Base-by-base conservation (phyloP, 306 rosid species). In the Arachis hypogaea region DNA sequence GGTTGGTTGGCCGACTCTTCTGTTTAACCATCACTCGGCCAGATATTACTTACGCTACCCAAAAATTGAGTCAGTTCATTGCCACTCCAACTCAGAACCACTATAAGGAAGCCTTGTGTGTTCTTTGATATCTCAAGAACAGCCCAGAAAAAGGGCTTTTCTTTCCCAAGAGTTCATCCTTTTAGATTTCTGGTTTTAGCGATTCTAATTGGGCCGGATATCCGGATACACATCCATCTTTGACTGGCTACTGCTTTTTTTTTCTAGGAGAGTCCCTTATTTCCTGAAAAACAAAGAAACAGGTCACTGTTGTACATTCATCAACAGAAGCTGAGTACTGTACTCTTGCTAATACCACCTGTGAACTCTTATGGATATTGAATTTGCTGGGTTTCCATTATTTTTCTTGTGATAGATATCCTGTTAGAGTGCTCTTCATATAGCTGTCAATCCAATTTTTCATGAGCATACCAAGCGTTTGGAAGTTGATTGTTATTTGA, bases 31-130 rank as follows among this genome's bases (percentile, higher is more conserved):
- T 1, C 9, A 46, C 51, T 46, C n/a, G 12, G 4, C 51, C 12
- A 1, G 12, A 46, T 9, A 46, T 46, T 9, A 11, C 51, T 5
- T 46, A 7, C 8, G 51, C 51, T 1, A 46, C 51, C 1, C 1
- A 9, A 9, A 1, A 46, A 46, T 9, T 46, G 51, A 46, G 51
- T 3, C 4, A 46, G 11, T 46, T 46, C 12, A 46, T 46, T 11
- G 4, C n/a, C 2, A 46, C 0, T 8, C 51, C 51, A 8, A 8
- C 51, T 8, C 9, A 46, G 8, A 11, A 11, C 1, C 51, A 46
- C 8, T 9, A 1, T 0, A 11, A 7, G 0, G 51, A 0, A 8
- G 12, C 12, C 1, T 1, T 3, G 0, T 2, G 9, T 8, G 9
- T 46, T 8, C 51, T 9, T 5, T 2, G 11, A 10, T 46, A 46